Conservation (phyloP, 148 eudicot species). For the Chenopodium quinoa region DNA sequence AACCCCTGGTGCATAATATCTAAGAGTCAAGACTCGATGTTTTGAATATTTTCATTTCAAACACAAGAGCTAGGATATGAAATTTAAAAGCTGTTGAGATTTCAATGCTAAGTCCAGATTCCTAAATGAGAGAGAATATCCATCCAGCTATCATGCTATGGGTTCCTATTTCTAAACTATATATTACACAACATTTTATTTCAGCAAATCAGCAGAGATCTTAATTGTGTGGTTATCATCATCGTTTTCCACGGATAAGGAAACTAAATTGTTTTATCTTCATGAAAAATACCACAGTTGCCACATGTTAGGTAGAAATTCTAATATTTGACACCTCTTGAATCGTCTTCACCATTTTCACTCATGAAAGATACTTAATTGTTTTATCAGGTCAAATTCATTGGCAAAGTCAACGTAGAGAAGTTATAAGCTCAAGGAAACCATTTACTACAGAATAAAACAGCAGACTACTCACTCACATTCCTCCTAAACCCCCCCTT, state of each 20-base stretch:
- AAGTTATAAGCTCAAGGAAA: background rate
- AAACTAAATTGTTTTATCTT: no score
- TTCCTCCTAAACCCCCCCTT: background rate
- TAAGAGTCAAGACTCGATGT: background rate
- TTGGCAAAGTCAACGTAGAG: background rate
- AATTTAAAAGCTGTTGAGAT: background rate
- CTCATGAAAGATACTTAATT: background rate
- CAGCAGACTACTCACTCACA: background rate
- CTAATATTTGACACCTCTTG: background rate
- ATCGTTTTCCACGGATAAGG: background rate
- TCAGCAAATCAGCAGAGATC: no score
- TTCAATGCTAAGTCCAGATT: background rate
- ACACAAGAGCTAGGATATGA: background rate
- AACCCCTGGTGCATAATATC: background rate
- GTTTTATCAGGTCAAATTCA: background rate
- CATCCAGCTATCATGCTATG: background rate
- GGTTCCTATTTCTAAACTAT: no score
- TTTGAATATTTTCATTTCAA: background rate
- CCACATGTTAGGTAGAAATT: background rate
- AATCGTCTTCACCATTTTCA: background rate
- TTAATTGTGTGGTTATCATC: background rate
- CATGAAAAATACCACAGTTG: background rate
- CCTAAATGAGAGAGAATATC: background rate
- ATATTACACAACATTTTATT: background rate
- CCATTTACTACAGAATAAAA: background rate